Percentiles rank a stretch among this genome's conserved stretches.
Evolutionary conservation across 2,329 filamentous ascomycete genomes (phyloP).

Genomic region (Hymenoscyphus linearis): DNA sequence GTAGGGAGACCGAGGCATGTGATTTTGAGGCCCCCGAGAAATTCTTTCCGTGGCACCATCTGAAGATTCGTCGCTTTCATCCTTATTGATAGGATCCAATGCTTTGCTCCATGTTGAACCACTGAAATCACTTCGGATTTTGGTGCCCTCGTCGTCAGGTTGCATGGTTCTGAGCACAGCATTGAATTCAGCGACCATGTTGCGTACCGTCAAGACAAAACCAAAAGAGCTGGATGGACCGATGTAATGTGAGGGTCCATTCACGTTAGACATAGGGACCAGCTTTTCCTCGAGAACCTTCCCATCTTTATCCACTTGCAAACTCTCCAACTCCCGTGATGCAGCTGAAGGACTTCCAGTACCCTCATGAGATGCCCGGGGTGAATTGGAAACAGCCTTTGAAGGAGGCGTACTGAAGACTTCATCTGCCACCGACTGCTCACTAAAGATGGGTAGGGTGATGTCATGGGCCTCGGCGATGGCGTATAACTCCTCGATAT

Average conservation of each 20-base stretch:
- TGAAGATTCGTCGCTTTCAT: slow-evolving; percentile 25
- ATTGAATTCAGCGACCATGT: slow-evolving; percentile 30
- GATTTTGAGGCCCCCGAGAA: not conserved
- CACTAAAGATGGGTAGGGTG: slow-evolving; percentile 33
- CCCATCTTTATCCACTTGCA: slow-evolving; percentile 10
- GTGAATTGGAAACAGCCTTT: slow-evolving; percentile 12
- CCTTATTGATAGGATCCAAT: slow-evolving; percentile 26
- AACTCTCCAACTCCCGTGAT: slow-evolving; percentile 16
- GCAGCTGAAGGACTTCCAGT: slow-evolving; percentile 15
- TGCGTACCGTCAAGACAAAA: slow-evolving; percentile 28
- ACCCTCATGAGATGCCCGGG: slow-evolving; percentile 15
- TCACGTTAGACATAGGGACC: slow-evolving; percentile 22
- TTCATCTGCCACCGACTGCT: slow-evolving; percentile 22
- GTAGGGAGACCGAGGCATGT: slow-evolving; percentile 11
- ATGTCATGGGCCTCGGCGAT: slow-evolving; percentile 37
- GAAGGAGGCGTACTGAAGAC: slow-evolving; percentile 22
- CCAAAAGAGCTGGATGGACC: slow-evolving; percentile 30
- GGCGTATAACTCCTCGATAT: slow-evolving; percentile 36
- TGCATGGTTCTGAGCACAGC: slow-evolving; percentile 17
- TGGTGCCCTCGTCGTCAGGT: slow-evolving; percentile 24
- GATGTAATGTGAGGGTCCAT: slow-evolving; percentile 29
- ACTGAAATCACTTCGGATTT: slow-evolving; percentile 26
- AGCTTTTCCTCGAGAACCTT: slow-evolving; percentile 26
- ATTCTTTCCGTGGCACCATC: slow-evolving; percentile 15
- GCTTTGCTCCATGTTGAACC: slow-evolving; percentile 29